Evolutionary conservation across 2,329 filamentous ascomycete species (phyloP), one percentile per base, ranked within the genome.

Genomic region (Whalleya microplaca): DNA sequence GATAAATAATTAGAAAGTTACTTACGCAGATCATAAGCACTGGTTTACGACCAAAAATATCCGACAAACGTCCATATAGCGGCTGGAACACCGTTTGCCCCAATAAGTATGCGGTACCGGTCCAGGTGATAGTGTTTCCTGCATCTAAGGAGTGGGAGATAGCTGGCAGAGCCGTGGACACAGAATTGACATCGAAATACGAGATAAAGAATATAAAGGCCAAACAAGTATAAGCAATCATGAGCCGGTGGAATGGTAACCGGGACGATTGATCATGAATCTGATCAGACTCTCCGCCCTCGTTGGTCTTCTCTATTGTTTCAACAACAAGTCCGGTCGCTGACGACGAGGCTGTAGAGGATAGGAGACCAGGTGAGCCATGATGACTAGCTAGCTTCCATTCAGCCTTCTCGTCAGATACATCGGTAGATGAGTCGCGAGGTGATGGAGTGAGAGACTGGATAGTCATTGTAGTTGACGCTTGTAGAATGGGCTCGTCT

Each of bases 111-210:
- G 67, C 75, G n/a, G 70, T 73, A 18, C 73, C 72, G 1, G 72
- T 67, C 73, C 72, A 75, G 0, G 69, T 69, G 3, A 66, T 72
- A 2, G 72, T 68, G 1, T 69, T 63, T 1, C 67, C 69, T 0
- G 72, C 69, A 23, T 69, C 55, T 0, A 75, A 59, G 0, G 72
- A 71, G 3, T 49, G 55, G 0, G 71, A 71, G 1, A 75, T 77
- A 2, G 78, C 75, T 2, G 77, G 74, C 0, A 72, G 61, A 0
- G 72, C 68, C 0, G 71, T 73, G 1, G 69, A 68, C 2, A 75
- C 69, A 18, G 69, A 64, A 20, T 72, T 70, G 58, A 78, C 68
- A 64, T 78, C 71, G 48, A 76, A 64, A 52, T 75, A 74, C 1
- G 69, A 69, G 14, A 73, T 66, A 6, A 74, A 68, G 12, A 74